Evolutionary conservation across 768 basidiomycete species (phyloP).

Genomic region (Boletus subparvulus): DNA sequence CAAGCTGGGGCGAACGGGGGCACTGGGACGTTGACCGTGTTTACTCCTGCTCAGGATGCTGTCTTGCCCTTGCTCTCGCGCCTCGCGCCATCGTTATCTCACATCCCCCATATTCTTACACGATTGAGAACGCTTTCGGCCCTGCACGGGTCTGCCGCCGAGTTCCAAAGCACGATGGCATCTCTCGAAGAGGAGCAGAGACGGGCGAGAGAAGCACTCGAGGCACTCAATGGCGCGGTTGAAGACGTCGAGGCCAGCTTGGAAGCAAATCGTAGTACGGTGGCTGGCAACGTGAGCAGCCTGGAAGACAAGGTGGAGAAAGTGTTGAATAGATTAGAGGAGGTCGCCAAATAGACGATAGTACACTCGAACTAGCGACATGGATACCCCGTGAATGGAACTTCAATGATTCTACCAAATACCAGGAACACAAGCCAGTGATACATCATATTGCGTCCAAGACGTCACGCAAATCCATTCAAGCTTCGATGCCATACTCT

Average conservation of each 20-base stretch:
- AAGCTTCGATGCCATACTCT: slow-evolving; percentile 26
- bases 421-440: not conserved
- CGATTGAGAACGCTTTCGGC: slow-evolving; percentile 82
- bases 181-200: slow-evolving; percentile 73
- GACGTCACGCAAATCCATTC: not conserved
- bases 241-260: slow-evolving; percentile 73
- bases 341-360: slow-evolving; percentile 23
- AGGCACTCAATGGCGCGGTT: slow-evolving; percentile 69
- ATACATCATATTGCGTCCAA: not conserved
- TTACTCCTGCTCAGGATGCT: slow-evolving; percentile 51
- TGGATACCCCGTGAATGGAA: slow-evolving; percentile 1
- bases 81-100: slow-evolving; percentile 70
- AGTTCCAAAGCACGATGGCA: slow-evolving; percentile 68
- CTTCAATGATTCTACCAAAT: not conserved
- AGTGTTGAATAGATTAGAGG: slow-evolving; percentile 45
- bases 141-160: slow-evolving; percentile 78
- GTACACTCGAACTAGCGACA: not conserved
- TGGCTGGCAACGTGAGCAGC: slow-evolving; percentile 71
- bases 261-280: slow-evolving; percentile 65
- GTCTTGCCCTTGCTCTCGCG: slow-evolving; percentile 68
- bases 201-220: slow-evolving; percentile 58
- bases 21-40: slow-evolving; percentile 12
- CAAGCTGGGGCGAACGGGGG: slow-evolving; percentile 11
- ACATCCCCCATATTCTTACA: slow-evolving; percentile 87
- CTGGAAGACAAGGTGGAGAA: slow-evolving; percentile 60